Percentiles rank a stretch among this genome's conserved stretches.
These are phyloP conservation scores for Leptosphaerulina australis DNA, from an alignment of 2,329 filamentous ascomycete species.

Conservation along the genomic window DNA sequence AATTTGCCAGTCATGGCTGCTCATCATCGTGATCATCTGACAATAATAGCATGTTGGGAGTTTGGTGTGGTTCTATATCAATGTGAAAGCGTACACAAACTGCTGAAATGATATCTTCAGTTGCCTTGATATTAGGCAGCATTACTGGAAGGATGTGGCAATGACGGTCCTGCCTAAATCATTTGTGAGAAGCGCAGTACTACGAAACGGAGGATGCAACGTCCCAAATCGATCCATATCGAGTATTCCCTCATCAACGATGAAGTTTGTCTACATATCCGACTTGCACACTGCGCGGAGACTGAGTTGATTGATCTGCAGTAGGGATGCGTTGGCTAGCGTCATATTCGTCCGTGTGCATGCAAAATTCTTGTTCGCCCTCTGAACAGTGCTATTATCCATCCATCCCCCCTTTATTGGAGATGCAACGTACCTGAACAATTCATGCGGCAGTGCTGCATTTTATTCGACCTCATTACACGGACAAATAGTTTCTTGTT, in stretches of 20 bases:
- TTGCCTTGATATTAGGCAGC: neutral
- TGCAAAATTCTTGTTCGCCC: conserved; percentile 10
- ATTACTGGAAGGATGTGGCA: neutral
- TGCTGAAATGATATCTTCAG: conserved; percentile 57
- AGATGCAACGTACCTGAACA: conserved; percentile 2
- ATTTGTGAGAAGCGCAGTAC: neutral
- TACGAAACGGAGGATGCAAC: neutral
- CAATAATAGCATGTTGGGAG: neutral
- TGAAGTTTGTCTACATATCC: neutral
- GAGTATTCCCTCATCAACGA: neutral
- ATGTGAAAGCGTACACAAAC: neutral
- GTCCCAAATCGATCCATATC: neutral
- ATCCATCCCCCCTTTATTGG: conserved; percentile 1
- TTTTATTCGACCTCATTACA: conserved; percentile 2
- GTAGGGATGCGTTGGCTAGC: conserved; percentile 11
- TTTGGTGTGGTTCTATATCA: neutral
- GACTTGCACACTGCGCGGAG: neutral
- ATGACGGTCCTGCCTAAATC: neutral
- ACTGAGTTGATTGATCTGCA: conserved; percentile 6
- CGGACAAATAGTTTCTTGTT: neutral
- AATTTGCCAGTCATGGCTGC: neutral
- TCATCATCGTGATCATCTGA: neutral
- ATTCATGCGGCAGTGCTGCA: conserved; percentile 5
- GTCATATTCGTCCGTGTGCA: conserved; percentile 10
- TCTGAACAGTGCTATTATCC: conserved; percentile 18